Base-by-base conservation (phyloP, 2,329 filamentous ascomycete genomes). In the Aspergillus costaricaensis region DNA sequence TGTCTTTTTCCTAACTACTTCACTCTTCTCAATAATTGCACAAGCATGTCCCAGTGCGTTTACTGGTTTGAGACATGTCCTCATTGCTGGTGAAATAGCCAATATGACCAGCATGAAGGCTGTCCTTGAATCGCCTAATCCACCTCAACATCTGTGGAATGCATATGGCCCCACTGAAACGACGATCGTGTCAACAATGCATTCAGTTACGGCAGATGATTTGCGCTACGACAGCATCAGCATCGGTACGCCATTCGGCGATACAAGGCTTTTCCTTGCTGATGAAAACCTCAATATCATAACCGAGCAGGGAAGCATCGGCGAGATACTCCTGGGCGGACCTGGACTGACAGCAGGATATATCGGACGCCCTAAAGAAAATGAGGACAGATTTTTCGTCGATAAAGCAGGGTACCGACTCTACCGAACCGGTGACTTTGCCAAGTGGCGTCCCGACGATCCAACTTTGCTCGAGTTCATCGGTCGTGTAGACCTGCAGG, bases 341-440 rank as follows among this genome's bases (percentile, higher is more conserved):
- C 90, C 84, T 51, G 91, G 91, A 57, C 79, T 95, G 30, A 89
- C 91, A 2, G 88, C 91, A 70, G 88, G 88, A 2, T 94, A 93
- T 68, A 78, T 88, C 1, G 84, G 73, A 12, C 67, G 80, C 6
- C 78, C 80, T 1, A 79, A 85, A 57, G 83, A 86, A 66, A 92
- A 84, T 59, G 76, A 82, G 59, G 77, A 85, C 65, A 92, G 93
- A 75, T 95, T 95, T 65, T 68, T 94, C 6, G 39, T 30, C 19
- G 27, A 52, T 7, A 87, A 0, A 93, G 53, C 56, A n/a, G 57
- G 32, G 5, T 19, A 96, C 75, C 82, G 91, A 25, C 77, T 96
- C 53, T 96, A 96, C 76, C 79, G 88, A 12, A 92, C 88, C 14
- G 92, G 92, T 5, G 92, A 96, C 72, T 77, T 96, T 2, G 92